phyloP scores from a whole-genome alignment of 2,329 filamentous ascomycete species.

The Drechslerella coelobrocha region DNA sequence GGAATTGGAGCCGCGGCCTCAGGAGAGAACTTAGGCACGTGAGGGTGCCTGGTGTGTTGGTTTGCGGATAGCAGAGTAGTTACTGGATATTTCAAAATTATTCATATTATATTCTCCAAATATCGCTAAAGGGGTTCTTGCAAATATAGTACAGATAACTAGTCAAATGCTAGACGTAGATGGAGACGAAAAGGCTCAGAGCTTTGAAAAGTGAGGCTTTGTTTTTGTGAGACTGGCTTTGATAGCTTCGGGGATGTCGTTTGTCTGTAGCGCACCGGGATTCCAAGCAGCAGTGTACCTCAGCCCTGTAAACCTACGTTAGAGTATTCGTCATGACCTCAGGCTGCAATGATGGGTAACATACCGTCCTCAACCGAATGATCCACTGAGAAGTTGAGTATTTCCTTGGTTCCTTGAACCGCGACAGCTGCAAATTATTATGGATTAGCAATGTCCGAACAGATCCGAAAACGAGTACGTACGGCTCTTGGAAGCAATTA shows the following conservation, averaged over 20 bases:
- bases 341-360: conserved; percentile 52
- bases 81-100: not conserved
- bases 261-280: conserved; percentile 77
- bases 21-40: conserved; percentile 6
- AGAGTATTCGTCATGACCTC: not conserved
- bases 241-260: conserved; percentile 77
- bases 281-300: conserved; percentile 91
- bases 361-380: conserved; percentile 76
- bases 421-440: conserved; percentile 67
- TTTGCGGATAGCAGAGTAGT: not conserved
- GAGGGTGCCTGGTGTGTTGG: not conserved
- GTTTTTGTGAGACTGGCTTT: conserved; percentile 78
- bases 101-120: not conserved
- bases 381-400: conserved; percentile 82
- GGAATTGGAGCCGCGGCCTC: conserved; percentile 28
- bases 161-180: not conserved
- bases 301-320: conserved; percentile 64
- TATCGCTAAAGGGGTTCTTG: not conserved
- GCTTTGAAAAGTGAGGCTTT: conserved; percentile 82
- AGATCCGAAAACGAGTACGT: conserved; percentile 7
- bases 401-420: conserved; percentile 84
- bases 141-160: conserved; percentile 22
- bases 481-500: conserved; percentile 78
- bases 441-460: not conserved
- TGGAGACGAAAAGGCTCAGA: conserved; percentile 62